phyloP scores from a whole-genome alignment of 805 yeast genomes.

The Metschnikowia anglica region DNA sequence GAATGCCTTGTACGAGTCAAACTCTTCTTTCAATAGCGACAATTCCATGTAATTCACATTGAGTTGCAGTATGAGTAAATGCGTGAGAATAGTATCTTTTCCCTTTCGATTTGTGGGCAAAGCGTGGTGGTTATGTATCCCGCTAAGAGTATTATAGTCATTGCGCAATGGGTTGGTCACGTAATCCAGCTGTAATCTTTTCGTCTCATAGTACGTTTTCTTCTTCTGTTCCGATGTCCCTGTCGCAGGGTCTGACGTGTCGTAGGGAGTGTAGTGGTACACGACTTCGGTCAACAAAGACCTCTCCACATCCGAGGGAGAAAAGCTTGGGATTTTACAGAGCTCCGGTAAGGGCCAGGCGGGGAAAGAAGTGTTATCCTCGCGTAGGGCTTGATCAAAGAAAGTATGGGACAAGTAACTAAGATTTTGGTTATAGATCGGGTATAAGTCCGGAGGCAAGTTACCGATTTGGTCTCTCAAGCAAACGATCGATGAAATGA shows the following conservation, averaged over 20 bases:
- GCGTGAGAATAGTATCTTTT: constrained; percentile 48
- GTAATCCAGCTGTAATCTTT: constrained; percentile 65
- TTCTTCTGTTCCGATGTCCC: constrained; percentile 20
- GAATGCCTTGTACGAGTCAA: constrained; percentile 26
- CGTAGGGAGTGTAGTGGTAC: constrained; percentile 55
- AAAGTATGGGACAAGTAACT: constrained; percentile 57
- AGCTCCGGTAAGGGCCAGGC: constrained; percentile 81
- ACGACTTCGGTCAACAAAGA: constrained; percentile 73
- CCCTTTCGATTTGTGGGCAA: constrained; percentile 13
- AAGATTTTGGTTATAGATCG: constrained; percentile 67
- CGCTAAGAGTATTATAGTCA: constrained; percentile 48
- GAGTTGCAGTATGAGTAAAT: constrained; percentile 57
- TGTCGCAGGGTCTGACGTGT: constrained; percentile 38
- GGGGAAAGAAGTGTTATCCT: constrained; percentile 25
- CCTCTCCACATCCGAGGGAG: constrained; percentile 74
- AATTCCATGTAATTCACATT: constrained; percentile 47
- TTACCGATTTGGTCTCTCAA: constrained; percentile 79
- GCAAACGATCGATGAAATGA: constrained; percentile 80
- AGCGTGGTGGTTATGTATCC: constrained; percentile 47
- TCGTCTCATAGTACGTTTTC: constrained; percentile 48
- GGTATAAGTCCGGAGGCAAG: constrained; percentile 75
- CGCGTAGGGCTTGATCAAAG: constrained; percentile 43
- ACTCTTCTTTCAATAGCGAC: constrained; percentile 46
- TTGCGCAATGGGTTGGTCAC: constrained; percentile 64
- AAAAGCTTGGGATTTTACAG: constrained; percentile 59